Base-by-base conservation (phyloP, 805 yeast genomes). In the Maudiozyma serrabonitensis region DNA sequence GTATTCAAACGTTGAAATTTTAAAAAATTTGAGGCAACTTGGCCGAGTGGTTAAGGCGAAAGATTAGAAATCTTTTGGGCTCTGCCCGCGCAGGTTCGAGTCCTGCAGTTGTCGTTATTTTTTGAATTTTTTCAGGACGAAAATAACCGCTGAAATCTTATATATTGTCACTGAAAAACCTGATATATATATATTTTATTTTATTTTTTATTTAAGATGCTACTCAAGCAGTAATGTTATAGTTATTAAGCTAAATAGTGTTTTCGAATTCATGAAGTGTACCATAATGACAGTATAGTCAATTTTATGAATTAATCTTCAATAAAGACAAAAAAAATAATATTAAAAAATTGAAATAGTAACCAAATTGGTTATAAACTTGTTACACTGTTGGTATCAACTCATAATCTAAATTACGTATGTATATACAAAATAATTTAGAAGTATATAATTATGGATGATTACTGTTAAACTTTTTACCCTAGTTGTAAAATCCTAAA, bases 41-140 rank as follows among this genome's bases (percentile, higher is more conserved):
- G 80, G 79, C 81, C 81, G 80, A 75, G 80, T 72, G 80, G 80
- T 75, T 75, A 76, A 75, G 80, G 81, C 78, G 80, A 75, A 75
- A 75, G 80, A 76, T 74, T 73, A 72, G 76, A 71, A 71, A 74
- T 74, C 78, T 73, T 73, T 74, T 74, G 78, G 78, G 77, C 73
- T 68, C 72, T 73, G 70, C 77, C 77, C 77, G 78, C 77, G 75
- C 76, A 74, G 78, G 77, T 77, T 79, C 84, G 81, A 79, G 67
- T 78, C 83, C 83, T 79, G 84, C 81, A 75, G 82, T 75, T 78
- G 52, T 52, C 55, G 55, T 45, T 50, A 49, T 25, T 42, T 52
- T 52, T 52, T 43, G 6, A 19, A 16, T 7, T 39, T 39, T 21
- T 15, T 21, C 4, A 4, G 3, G 4, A 21, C 23, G 23, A 21